Conservation (phyloP, 2,329 filamentous ascomycete species). For the Pseudogymnoascus sp. region DNA sequence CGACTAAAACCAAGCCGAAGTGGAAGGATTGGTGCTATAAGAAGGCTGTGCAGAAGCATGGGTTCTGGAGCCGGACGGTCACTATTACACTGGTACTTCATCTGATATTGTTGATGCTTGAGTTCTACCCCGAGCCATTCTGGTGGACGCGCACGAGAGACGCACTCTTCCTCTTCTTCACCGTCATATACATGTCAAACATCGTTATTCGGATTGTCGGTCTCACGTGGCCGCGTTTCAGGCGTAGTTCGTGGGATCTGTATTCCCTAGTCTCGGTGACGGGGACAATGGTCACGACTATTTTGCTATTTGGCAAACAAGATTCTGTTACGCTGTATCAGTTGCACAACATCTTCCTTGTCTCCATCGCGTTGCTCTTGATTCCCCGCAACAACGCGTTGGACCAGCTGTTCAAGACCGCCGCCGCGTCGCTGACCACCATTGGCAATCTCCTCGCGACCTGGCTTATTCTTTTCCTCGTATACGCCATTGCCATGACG, state of each 20-base stretch:
- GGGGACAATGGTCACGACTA: slow-evolving; percentile 75
- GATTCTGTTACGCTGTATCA: slow-evolving; percentile 59
- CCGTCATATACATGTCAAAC: slow-evolving; percentile 74
- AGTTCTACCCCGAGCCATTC: slow-evolving; percentile 69
- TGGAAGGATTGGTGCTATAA: slow-evolving; percentile 96
- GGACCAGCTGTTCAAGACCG: slow-evolving; percentile 97
- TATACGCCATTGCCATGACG: slow-evolving; percentile 92
- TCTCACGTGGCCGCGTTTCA: slow-evolving; percentile 85
- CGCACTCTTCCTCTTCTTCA: slow-evolving; percentile 72
- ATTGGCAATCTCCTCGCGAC: slow-evolving; percentile 91
- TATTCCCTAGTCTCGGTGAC: slow-evolving; percentile 75
- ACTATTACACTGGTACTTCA: slow-evolving; percentile 77
- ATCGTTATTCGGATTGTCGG: slow-evolving; percentile 78
- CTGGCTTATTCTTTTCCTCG: slow-evolving; percentile 94
- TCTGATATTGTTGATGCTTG: slow-evolving; percentile 72
- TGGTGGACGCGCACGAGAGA: slow-evolving; percentile 68
- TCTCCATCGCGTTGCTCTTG: slow-evolving; percentile 78
- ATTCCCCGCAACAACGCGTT: slow-evolving; percentile 96
- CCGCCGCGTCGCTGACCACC: slow-evolving; percentile 81
- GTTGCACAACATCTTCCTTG: slow-evolving; percentile 89
- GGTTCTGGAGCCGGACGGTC: slow-evolving; percentile 79
- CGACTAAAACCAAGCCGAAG: slow-evolving; percentile 64
- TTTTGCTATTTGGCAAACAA: slow-evolving; percentile 61
- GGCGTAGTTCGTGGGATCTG: slow-evolving; percentile 90
- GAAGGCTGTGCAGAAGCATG: slow-evolving; percentile 86